Evolutionary conservation across 129 eudicot species (phyloP), one percentile per base, ranked within the genome.

Genomic region (Erigeron canadensis): DNA sequence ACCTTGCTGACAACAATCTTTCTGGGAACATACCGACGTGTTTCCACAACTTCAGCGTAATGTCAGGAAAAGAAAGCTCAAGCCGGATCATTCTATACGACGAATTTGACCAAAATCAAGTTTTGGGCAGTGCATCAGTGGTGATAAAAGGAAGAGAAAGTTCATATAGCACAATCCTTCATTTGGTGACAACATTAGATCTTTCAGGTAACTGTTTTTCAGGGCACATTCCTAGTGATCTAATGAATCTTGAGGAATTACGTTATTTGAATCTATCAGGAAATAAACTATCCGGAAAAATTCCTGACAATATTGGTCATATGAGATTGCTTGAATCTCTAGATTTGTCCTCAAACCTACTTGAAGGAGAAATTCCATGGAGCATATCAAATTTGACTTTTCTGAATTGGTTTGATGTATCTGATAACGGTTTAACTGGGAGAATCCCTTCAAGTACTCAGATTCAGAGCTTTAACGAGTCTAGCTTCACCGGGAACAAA

Each of bases 21-120:
- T 68, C 75, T 0, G 88, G 88, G 22, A 54, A 56, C 13, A 22
- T 84, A 8, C 88, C 88, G 9, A 72, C 72, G 39, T 84, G 85
- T 42, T 59, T 84, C 43, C 1, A 48, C 44, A 80, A 84, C 44
- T 77, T 84, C 66, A 72, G 80, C 13, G 51, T 74, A 40, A 72
- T 76, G 71, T 46, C 75, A 1, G 65, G 73, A 47, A 56, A 18
- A 18, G 17, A 59, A 43, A 51, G 38, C 0, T 46, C 76, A 5
- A 59, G 38, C 39, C 39, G 19, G 1, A 57, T 76, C 15, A 40
- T 76, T 5, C 50, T 67, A 10, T 76, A 76, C 13, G 80, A 76
- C 17, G 60, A 17, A 28, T 50, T n/a, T 13, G 38, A 45, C 47
- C 80, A 68, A 23, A 57, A 1, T 0, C 42, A 71, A n/a, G 54